A percentile compares a stretch with the other conserved stretches of the same genome.
phyloP scores from a whole-genome alignment of 192 early-diverging fungal species.

The Funneliformis geosporum region DNA sequence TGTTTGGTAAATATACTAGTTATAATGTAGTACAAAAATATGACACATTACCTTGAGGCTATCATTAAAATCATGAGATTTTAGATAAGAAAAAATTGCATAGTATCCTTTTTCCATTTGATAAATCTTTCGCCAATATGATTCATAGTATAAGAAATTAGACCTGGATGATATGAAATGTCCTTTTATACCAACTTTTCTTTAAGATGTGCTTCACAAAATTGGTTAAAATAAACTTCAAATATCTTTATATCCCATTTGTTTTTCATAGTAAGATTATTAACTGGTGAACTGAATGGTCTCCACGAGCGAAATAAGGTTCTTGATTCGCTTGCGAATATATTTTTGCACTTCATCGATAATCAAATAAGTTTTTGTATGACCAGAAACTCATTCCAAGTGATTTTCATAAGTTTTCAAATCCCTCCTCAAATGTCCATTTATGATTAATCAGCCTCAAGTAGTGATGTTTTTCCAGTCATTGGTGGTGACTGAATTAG shows the following conservation, averaged over 20 bases:
- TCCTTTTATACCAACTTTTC: not conserved
- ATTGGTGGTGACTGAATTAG: constrained; percentile 27
- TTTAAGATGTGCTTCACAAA: constrained; percentile 1
- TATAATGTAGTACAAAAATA: not conserved
- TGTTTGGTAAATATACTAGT: constrained; percentile 2
- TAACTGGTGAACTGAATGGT: not conserved
- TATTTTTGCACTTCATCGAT: constrained; percentile 20
- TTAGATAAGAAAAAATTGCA: constrained; percentile 12
- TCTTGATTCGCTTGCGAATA: no score
- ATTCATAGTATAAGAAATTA: constrained; percentile 7
- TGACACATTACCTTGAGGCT: not conserved
- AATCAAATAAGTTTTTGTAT: constrained; percentile 19
- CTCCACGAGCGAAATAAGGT: not conserved
- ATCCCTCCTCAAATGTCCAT: constrained; percentile 20
- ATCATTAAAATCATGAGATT: constrained; percentile 15
- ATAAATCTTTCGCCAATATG: constrained; percentile 5
- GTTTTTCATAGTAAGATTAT: constrained; percentile 4
- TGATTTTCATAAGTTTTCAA: constrained; percentile 24
- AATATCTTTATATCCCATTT: constrained; percentile 14
- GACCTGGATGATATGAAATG: not conserved
- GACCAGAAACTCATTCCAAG: constrained; percentile 7
- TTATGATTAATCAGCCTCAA: not conserved
- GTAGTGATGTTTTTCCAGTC: constrained; percentile 21
- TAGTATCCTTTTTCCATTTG: not conserved
- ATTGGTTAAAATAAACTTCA: constrained; percentile 5